These are phyloP conservation scores for Populus tomentosa DNA, from an alignment of 441 rosid genomes.

Conservation along the genomic window DNA sequence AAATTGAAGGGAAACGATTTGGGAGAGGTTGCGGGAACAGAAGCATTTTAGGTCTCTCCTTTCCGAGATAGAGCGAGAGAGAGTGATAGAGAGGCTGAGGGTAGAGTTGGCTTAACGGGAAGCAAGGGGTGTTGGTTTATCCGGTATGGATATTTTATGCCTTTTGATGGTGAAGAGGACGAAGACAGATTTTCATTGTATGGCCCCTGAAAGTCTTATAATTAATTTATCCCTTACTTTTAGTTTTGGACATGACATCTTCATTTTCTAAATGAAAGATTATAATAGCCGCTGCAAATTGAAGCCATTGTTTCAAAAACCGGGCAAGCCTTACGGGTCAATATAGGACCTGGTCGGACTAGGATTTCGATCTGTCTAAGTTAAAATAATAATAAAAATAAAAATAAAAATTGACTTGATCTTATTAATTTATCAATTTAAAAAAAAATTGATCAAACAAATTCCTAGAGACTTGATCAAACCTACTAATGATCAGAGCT, in stretches of 20 bases:
- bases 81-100: not conserved
- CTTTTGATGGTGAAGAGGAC: not conserved
- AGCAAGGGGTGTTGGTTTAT: too few species aligned
- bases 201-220: too few species aligned
- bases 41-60: slow-evolving; percentile 29
- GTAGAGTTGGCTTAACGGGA: slow-evolving; percentile 4
- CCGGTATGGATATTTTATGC: not conserved
- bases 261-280: not conserved
- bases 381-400: too few species aligned
- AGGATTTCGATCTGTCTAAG: too few species aligned
- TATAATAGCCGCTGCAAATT: not conserved
- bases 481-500: too few species aligned
- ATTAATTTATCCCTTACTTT: too few species aligned
- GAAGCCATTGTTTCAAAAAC: not conserved
- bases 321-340: not conserved
- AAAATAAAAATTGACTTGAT: too few species aligned
- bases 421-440: too few species aligned
- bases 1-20: slow-evolving; percentile 44
- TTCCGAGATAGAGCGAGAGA: not conserved
- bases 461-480: too few species aligned
- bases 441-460: too few species aligned
- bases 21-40: slow-evolving; percentile 46
- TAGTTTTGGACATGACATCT: too few species aligned
- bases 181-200: not conserved
- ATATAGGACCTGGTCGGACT: too few species aligned